phyloP scores from a whole-genome alignment of 1,284 basidiomycete species.

The Leccinum pseudoinsigne region DNA sequence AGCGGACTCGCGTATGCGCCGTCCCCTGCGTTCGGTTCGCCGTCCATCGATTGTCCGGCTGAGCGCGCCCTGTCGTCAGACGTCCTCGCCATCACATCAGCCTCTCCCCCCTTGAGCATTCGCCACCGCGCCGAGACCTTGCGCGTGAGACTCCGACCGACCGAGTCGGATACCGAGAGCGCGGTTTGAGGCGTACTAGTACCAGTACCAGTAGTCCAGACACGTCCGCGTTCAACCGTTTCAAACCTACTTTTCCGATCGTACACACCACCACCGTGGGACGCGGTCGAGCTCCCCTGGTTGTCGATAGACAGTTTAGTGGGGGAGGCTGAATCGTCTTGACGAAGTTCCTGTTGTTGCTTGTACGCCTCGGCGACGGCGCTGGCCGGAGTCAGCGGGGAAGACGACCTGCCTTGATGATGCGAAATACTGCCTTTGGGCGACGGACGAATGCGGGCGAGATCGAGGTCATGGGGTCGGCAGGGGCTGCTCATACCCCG shows the following conservation, averaged over 20 bases:
- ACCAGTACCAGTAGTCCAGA: background rate
- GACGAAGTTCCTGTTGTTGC: constrained; percentile 41
- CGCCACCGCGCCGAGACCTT: constrained; percentile 40
- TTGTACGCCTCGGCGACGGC: constrained; percentile 60
- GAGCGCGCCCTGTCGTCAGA: constrained; percentile 9
- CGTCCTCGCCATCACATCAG: no score
- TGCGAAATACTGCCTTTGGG: constrained; percentile 2
- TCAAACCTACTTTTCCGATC: constrained; percentile 17
- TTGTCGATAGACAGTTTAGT: constrained; percentile 14
- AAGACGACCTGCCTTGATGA: background rate
- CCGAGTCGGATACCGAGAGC: constrained; percentile 12
- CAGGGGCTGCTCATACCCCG: constrained; percentile 6
- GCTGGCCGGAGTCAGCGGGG: constrained; percentile 34
- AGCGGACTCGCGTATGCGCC: constrained; percentile 12
- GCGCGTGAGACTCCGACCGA: constrained; percentile 20
- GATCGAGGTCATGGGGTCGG: background rate
- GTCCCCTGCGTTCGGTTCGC: background rate
- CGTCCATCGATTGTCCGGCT: constrained; percentile 22
- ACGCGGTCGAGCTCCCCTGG: constrained; percentile 8
- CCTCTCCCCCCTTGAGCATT: no score
- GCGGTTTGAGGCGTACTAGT: background rate
- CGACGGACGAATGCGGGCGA: background rate
- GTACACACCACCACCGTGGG: constrained; percentile 6
- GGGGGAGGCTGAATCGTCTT: constrained; percentile 13
- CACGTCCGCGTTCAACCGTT: constrained; percentile 2